phyloP scores from a whole-genome alignment of 108 stramenopile genomes.

The Skeletonema tropicum region DNA sequence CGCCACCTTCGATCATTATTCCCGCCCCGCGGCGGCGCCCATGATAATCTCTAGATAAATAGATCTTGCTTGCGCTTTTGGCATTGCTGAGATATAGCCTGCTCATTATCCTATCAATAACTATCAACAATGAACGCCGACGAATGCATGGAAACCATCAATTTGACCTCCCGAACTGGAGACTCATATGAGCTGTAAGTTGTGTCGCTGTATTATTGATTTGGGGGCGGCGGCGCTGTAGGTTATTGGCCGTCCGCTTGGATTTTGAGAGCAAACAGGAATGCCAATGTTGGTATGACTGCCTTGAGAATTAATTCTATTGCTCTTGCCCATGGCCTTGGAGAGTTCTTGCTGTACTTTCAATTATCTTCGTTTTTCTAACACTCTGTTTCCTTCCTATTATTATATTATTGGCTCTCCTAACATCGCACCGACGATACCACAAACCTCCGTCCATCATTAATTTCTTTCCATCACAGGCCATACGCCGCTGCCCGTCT shows the following conservation, averaged over 20 bases:
- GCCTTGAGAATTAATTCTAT: not conserved
- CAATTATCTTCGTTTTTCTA: not conserved
- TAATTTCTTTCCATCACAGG: not conserved
- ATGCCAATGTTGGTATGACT: not conserved
- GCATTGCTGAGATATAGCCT: too few species aligned
- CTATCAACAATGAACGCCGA: not conserved
- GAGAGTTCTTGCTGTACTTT: too few species aligned
- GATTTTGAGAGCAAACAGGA: not conserved
- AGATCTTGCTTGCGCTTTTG: too few species aligned
- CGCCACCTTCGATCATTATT: too few species aligned
- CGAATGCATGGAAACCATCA: conserved; percentile 15
- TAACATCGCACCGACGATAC: not conserved
- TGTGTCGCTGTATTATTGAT: not conserved
- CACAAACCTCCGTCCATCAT: too few species aligned
- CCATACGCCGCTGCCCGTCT: conserved; percentile 40
- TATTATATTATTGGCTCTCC: not conserved
- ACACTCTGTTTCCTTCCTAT: not conserved
- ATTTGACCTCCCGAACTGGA: conserved; percentile 18
- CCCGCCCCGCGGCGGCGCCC: too few species aligned
- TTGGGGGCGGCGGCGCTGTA: too few species aligned
- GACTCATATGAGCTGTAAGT: conserved; percentile 35
- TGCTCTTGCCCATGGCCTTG: not conserved
- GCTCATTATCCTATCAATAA: not conserved
- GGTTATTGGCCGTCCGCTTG: not conserved
- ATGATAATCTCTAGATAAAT: too few species aligned